phyloP scores from a whole-genome alignment of 768 basidiomycete genomes.

The Leucogyrophana mollusca region DNA sequence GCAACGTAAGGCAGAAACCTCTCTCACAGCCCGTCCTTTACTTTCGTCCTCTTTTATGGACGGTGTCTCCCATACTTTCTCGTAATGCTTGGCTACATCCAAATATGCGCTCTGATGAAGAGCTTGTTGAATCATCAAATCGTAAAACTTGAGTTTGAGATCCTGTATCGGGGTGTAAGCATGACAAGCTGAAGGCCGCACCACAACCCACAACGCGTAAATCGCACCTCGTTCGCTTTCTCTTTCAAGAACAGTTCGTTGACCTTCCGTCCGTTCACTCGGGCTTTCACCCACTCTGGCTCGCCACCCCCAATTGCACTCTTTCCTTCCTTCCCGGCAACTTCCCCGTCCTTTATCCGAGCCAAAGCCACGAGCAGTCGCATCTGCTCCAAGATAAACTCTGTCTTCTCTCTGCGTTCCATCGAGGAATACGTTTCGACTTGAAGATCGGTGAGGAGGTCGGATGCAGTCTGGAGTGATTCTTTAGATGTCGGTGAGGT shows the following conservation, averaged over 20 bases:
- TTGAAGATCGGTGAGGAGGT: slow-evolving; percentile 90
- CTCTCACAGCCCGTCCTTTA: slow-evolving; percentile 69
- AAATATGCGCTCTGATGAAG: slow-evolving; percentile 83
- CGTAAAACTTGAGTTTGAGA: slow-evolving; percentile 93
- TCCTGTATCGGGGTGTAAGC: no score
- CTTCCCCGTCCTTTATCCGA: slow-evolving; percentile 68
- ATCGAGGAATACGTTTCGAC: slow-evolving; percentile 99
- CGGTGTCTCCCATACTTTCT: slow-evolving; percentile 97
- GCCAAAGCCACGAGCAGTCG: slow-evolving; percentile 79
- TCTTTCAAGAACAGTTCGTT: slow-evolving; percentile 92
- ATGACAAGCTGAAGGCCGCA: no score
- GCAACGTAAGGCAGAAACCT: no score
- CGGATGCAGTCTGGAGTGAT: slow-evolving; percentile 82
- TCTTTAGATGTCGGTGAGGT: slow-evolving; percentile 48
- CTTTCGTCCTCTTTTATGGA: slow-evolving; percentile 84
- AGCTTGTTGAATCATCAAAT: slow-evolving; percentile 94
- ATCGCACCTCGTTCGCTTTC: slow-evolving; percentile 79
- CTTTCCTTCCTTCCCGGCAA: slow-evolving; percentile 57
- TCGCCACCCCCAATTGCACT: slow-evolving; percentile 70
- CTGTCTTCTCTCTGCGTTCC: slow-evolving; percentile 97
- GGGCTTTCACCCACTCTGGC: slow-evolving; percentile 89
- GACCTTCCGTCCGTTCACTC: slow-evolving; percentile 90
- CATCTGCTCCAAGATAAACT: slow-evolving; percentile 99
- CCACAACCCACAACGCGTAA: slow-evolving; percentile 6
- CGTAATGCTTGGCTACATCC: slow-evolving; percentile 92